Conservation (phyloP, 2,329 filamentous ascomycete genomes). For the Ascochyta lentis region DNA sequence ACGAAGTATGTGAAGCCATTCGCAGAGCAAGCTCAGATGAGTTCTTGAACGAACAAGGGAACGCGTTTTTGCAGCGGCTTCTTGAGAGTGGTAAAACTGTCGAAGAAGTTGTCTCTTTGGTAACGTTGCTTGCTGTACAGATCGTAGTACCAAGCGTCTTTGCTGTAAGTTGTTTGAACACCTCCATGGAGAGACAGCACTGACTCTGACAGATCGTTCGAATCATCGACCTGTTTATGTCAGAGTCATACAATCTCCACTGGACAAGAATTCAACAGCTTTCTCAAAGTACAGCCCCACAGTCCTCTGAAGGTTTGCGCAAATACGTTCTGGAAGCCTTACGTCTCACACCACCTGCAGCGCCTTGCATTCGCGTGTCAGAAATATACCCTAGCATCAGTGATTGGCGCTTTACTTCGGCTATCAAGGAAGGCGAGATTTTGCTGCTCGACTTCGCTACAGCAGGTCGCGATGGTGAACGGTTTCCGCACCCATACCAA, state of each 20-base stretch:
- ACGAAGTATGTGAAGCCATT: no score
- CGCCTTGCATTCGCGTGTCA: constrained; percentile 8
- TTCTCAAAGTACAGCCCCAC: neutral
- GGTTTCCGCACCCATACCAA: constrained; percentile 15
- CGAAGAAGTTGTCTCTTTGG: neutral
- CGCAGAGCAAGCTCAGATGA: no score
- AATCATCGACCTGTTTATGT: neutral
- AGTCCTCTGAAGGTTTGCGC: neutral
- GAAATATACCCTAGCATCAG: neutral
- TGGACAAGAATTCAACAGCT: neutral
- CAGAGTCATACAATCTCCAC: neutral
- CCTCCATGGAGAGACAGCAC: no score
- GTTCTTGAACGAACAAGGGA: no score
- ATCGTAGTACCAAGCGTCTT: neutral
- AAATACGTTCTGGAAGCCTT: neutral
- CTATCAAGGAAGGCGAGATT: constrained; percentile 8
- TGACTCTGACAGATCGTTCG: neutral
- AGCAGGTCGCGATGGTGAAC: constrained; percentile 13
- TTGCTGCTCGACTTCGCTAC: constrained; percentile 13
- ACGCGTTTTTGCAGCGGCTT: no score
- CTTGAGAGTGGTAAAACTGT: no score
- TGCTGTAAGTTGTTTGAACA: neutral
- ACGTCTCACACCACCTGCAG: neutral
- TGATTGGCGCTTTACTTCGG: constrained; percentile 5
- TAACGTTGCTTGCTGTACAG: neutral